Evolutionary conservation across 1,284 basidiomycete genomes (phyloP), one percentile per base, ranked within the genome.

Genomic region (Trametes sp.): DNA sequence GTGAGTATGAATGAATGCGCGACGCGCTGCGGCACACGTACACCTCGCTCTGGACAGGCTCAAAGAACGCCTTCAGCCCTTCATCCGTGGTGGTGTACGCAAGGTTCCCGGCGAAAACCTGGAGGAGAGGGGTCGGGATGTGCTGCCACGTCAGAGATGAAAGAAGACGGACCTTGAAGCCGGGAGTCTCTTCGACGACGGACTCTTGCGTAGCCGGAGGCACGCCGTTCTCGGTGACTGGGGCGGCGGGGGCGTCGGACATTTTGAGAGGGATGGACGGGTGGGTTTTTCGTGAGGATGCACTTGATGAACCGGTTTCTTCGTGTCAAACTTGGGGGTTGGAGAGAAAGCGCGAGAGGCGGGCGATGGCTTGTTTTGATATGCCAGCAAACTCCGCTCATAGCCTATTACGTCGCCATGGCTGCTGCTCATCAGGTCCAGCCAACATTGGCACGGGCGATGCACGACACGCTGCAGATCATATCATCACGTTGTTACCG

Each of bases 41-140:
- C 90, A 93, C 89, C 77, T 93, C 92, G 79, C 80, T 87, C 80
- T 85, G 80, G 73, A 93, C 87, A 76, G 90, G 88, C 79, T 84
- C 89, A 84, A 94, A 94, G 84, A 94, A 92, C 79, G 88, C 81
- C 88, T 87, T 90, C 80, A 94, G 89, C 87, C 90, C 92, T 81
- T 94, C 90, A 84, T 93, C 92, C 84, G 90, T 92, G 72, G 90
- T 93, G 74, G 87, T 83, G 78, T 93, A 94, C 81, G 91, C 87
- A 83, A 94, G 91, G 80, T 94, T 94, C 73, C 92, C 92, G 73
- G 87, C 90, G 79, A 93, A 94, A 81, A 94, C 89, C 93, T 94
- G 72, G 60, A n/a, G 63, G 44, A 50, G 46, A 31, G 26, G 48
- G 60, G 61, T 56, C 68, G 66, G 65, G 67, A 50, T 41, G 55